Conservation (phyloP, 2,329 filamentous ascomycete species). For the Dactylellina sp. region DNA sequence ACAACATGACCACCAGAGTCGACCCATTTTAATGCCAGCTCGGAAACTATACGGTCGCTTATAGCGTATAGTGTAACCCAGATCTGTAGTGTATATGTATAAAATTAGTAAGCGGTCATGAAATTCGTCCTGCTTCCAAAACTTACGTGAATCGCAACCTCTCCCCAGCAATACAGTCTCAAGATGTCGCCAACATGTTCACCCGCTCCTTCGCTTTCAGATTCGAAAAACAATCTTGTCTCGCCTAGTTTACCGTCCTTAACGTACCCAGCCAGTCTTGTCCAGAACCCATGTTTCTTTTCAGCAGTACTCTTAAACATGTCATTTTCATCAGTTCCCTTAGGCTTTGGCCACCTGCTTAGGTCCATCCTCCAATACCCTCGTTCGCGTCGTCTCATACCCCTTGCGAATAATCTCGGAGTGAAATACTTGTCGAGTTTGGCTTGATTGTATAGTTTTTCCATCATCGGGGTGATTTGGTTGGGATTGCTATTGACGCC, state of each 20-base stretch:
- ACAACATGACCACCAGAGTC: conserved; percentile 21
- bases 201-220: conserved; percentile 33
- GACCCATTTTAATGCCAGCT: conserved; percentile 30
- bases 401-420: conserved; percentile 21
- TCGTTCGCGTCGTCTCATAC: conserved; percentile 28
- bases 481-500: conserved; percentile 30
- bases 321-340: background rate
- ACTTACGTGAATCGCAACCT: conserved; percentile 43
- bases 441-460: conserved; percentile 27
- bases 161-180: conserved; percentile 42
- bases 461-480: conserved; percentile 32
- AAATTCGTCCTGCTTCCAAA: background rate
- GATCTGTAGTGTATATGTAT: conserved; percentile 6
- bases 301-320: conserved; percentile 26
- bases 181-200: conserved; percentile 43
- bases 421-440: conserved; percentile 39
- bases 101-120: background rate
- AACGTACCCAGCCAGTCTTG: conserved; percentile 30
- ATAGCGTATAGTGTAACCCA: conserved; percentile 43
- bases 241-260: conserved; percentile 37
- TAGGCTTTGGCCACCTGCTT: conserved; percentile 27
- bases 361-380: conserved; percentile 43
- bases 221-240: conserved; percentile 37
- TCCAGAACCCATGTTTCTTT: conserved; percentile 39
- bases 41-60: conserved; percentile 40